Evolutionary conservation across 169 alveolate genomes (phyloP).

Genomic region (Plasmodium relictum): DNA sequence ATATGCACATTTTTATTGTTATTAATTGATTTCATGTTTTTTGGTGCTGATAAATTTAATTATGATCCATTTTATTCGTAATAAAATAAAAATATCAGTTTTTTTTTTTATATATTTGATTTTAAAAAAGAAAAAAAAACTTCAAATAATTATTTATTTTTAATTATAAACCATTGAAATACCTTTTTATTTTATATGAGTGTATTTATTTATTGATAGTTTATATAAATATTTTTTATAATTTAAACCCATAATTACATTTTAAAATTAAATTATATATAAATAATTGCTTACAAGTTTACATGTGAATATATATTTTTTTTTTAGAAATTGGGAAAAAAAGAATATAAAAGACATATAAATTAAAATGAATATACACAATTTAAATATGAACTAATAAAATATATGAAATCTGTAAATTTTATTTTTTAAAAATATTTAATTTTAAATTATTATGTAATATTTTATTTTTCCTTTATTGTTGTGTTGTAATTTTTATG

Average conservation of each 20-base stretch:
- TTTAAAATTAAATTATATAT: neutral
- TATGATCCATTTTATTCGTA: constrained; percentile 78
- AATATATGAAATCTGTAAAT: too few species aligned
- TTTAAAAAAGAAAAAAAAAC: neutral
- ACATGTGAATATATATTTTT: constrained; percentile 17
- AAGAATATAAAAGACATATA: constrained; percentile 31
- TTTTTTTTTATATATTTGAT: neutral
- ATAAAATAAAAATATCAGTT: constrained; percentile 14
- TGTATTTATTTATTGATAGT: too few species aligned
- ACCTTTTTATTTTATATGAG: neutral
- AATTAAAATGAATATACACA: neutral
- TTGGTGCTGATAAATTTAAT: constrained; percentile 73
- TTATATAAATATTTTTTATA: too few species aligned
- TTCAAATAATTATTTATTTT: neutral
- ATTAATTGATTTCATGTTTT: constrained; percentile 51
- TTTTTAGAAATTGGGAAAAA: constrained; percentile 73
- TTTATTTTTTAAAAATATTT: too few species aligned
- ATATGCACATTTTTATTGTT: constrained; percentile 52
- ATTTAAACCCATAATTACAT: neutral
- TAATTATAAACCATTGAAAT: too few species aligned
- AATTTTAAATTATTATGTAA: too few species aligned
- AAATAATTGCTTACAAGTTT: neutral
- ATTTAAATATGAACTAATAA: neutral
- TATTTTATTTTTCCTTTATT: too few species aligned
- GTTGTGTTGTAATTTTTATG: too few species aligned